phyloP scores from a whole-genome alignment of 2,329 filamentous ascomycete genomes.

The Immersiporthe knoxdaviesiana region DNA sequence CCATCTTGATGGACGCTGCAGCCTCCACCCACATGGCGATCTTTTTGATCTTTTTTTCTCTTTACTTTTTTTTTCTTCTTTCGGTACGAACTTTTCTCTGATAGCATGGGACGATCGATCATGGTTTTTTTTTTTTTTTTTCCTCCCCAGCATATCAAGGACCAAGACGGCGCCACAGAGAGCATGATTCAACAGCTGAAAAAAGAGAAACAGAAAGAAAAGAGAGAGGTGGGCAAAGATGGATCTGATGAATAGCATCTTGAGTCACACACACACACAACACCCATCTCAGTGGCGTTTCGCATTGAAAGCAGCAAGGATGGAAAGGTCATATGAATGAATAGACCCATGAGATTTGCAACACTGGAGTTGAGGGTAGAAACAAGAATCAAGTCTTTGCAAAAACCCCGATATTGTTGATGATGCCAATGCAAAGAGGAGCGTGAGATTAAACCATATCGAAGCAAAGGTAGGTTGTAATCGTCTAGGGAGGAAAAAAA shows the following conservation, averaged over 20 bases:
- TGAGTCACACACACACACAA: background rate
- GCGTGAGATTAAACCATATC: too few relatives aligned
- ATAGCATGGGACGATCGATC: conserved; percentile 5
- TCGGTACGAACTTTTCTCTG: conserved; percentile 9
- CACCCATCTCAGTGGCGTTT: conserved; percentile 4
- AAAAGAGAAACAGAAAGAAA: conserved; percentile 5
- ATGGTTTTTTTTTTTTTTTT: background rate
- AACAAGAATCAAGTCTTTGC: conserved; percentile 3
- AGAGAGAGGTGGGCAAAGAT: conserved; percentile 5
- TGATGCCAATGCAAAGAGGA: background rate
- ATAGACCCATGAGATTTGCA: conserved; percentile 12
- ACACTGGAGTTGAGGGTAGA: conserved; percentile 28
- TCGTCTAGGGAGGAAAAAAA: background rate
- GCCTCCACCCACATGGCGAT: background rate
- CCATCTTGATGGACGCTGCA: conserved; percentile 7
- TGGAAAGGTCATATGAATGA: conserved; percentile 11
- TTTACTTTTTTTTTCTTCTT: background rate
- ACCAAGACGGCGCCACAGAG: conserved; percentile 3
- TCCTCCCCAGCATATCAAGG: background rate
- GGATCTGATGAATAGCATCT: conserved; percentile 22
- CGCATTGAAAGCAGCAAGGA: conserved; percentile 22
- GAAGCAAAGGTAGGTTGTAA: background rate
- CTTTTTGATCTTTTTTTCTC: background rate
- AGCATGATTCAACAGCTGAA: background rate
- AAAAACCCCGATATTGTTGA: background rate